A percentile compares a stretch with the other conserved stretches of the same genome.
Evolutionary conservation across 78 protist genomes (phyloP).

Genomic region (Tieghemostelium lacteum): DNA sequence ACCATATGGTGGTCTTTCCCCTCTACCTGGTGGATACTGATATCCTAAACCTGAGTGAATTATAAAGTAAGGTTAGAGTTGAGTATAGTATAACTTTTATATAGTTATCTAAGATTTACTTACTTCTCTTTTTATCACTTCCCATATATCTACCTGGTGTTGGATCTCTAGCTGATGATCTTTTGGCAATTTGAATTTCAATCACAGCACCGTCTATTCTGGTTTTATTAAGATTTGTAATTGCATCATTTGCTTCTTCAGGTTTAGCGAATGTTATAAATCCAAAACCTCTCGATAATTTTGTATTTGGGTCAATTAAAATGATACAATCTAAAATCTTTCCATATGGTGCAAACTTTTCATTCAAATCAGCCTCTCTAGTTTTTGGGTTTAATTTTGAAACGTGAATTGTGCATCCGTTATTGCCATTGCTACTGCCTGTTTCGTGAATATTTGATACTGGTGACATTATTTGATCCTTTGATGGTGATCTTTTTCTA

Average conservation of each 20-base stretch:
- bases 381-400: conserved; percentile 25
- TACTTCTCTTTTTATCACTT: conserved; percentile 36
- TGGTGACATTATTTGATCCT: not conserved
- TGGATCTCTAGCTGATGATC: conserved; percentile 68
- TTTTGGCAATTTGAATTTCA: conserved; percentile 53
- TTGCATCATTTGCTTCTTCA: conserved; percentile 67
- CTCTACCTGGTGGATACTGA: not conserved
- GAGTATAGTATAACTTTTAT: not conserved
- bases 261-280: conserved; percentile 21
- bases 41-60: not conserved
- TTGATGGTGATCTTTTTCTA: conserved; percentile 19
- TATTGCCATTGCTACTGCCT: not conserved
- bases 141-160: conserved; percentile 78
- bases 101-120: not conserved
- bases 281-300: conserved; percentile 64
- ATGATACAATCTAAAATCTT: conserved; percentile 46
- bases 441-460: not conserved
- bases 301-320: conserved; percentile 71
- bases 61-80: not conserved
- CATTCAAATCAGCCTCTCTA: conserved; percentile 52
- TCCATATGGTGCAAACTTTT: conserved; percentile 44
- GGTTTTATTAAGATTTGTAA: conserved; percentile 29
- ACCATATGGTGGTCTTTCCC: not conserved
- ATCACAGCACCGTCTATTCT: conserved; percentile 54
- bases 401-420: conserved; percentile 51